Base-by-base conservation (phyloP, 1,284 basidiomycete species). In the Trichosporon coremiiforme region DNA sequence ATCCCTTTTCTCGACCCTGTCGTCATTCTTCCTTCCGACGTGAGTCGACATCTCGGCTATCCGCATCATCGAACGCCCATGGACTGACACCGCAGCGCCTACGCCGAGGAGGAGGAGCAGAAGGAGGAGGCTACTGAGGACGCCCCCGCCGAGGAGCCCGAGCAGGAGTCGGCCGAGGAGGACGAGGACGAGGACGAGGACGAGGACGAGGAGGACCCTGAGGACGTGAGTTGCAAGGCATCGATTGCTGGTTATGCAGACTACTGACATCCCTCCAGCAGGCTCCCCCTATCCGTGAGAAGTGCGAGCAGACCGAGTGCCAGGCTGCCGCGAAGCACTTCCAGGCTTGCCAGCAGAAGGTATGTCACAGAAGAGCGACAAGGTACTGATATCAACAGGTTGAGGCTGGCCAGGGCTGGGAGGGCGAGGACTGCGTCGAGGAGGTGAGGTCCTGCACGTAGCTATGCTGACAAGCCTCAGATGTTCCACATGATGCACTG, bases 351-450 rank as follows among this genome's bases (percentile, higher is more conserved):
- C 88, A 91, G 79, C 91, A 95, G 83, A 94, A 93, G 85, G 89
- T 95, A 20, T 3, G 73, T 2, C 5, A n/a, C 15, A 15, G 25
- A 25, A 25, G 25, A 25, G 25, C 25, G 25, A 29, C 13, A 31
- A 55, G 3, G 15, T 5, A 35, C 65, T 69, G 50, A 68, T 63
- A n/a, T 15, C 1, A 8, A 8, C 60, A 74, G 73, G 74, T 83
- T 66, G 85, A 89, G 72, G 86, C 85, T 36, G 94, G 94, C 53
- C 82, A 94, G 78, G 93, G 92, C 64, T 93, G 88, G 87, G 89
- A 92, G 81, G 88, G 88, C 74, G 93, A 95, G 86, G 92, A 94
- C 81, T 95, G 93, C 81, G 91, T 95, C 66, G 93, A 94, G 85
- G 94, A 95, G 87, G 90, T 91, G 77, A 65, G 69, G 70, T 66